These are phyloP conservation scores for Candida albicans DNA, from an alignment of 1,139 yeast species.

Conservation along the genomic window DNA sequence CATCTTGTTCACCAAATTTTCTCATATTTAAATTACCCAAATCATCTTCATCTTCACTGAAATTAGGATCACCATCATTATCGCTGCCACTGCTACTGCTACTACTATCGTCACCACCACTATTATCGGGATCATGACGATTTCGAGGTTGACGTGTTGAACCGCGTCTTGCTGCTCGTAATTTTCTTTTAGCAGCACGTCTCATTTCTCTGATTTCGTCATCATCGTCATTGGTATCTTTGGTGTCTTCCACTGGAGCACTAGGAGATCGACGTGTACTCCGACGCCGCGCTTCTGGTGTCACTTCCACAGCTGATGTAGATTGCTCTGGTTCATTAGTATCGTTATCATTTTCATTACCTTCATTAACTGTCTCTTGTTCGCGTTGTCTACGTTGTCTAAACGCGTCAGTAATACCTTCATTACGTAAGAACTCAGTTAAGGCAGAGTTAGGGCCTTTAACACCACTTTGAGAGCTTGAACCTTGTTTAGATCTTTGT, in stretches of 20 bases:
- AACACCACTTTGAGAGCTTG: conserved; percentile 35
- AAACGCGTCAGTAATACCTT: conserved; percentile 86
- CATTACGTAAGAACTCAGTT: conserved; percentile 71
- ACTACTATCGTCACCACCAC: conserved; percentile 31
- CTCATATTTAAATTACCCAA: conserved; percentile 22
- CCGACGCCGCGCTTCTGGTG: not conserved
- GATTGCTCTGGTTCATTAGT: conserved; percentile 11
- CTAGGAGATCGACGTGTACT: not conserved
- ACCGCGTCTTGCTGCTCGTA: conserved; percentile 30
- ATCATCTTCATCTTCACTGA: conserved; percentile 30
- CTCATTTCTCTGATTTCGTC: conserved; percentile 35
- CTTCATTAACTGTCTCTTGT: conserved; percentile 22
- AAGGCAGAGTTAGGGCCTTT: conserved; percentile 78
- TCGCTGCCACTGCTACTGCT: conserved; percentile 28
- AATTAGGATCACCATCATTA: conserved; percentile 31
- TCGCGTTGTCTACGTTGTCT: conserved; percentile 52
- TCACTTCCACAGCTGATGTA: conserved; percentile 8
- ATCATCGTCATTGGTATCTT: conserved; percentile 20
- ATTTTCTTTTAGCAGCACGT: conserved; percentile 42
- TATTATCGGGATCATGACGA: conserved; percentile 20
- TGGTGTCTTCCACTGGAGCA: conserved; percentile 19
- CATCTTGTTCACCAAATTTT: conserved; percentile 48
- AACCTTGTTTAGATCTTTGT: conserved; percentile 16
- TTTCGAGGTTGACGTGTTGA: conserved; percentile 16
- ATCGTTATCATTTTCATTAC: conserved; percentile 7